Evolutionary conservation across 208 protist species (phyloP), one percentile per base, ranked within the genome.

Genomic region (Herpetomonas tarakana): DNA sequence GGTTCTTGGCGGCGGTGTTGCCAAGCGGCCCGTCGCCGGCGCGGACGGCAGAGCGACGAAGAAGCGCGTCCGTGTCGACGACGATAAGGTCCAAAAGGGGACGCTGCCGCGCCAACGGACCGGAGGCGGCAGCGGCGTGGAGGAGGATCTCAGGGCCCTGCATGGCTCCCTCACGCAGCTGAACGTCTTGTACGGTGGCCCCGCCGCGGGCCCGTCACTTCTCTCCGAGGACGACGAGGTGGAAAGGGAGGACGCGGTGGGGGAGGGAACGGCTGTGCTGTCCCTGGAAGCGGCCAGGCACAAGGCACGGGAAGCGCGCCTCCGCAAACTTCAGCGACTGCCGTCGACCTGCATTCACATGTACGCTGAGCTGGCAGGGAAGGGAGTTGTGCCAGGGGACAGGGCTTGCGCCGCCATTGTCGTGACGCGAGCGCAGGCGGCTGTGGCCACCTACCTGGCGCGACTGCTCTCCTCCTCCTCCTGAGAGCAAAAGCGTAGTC

Each of bases 351-450:
- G 31, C 29, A 56, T 71, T 3, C 38, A 71, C 1, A 50, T 76
- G 53, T 79, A 83, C 55, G 68, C 61, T 26, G 29, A 52, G 29
- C 60, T 86, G 26, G 73, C 78, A 30, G 67, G 69, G 50, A 62
- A 62, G 18, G 74, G 78, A 0, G 68, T 82, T 0, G 55, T 68
- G 29, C 62, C 74, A n/a, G 19, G 52, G 11, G 65, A 72, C 28
- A 52, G 68, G 21, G 31, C 72, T n/a, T 78, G 76, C 57, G 77
- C 63, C 3, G 59, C 65, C 16, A 65, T 71, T 53, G 62, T 78
- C 29, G 62, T 68, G 3, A 47, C 35, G 41, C 44, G 16, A 12
- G 47, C 65, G 3, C 61, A 52, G 14, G 18, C 50, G 25, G 26
- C 27, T 7, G 63, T 74, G 31, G 60, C 56, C 45, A 49, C 16